These are phyloP conservation scores for Sergeia podlipaevii DNA, from an alignment of 208 protist genomes.

Conservation along the genomic window DNA sequence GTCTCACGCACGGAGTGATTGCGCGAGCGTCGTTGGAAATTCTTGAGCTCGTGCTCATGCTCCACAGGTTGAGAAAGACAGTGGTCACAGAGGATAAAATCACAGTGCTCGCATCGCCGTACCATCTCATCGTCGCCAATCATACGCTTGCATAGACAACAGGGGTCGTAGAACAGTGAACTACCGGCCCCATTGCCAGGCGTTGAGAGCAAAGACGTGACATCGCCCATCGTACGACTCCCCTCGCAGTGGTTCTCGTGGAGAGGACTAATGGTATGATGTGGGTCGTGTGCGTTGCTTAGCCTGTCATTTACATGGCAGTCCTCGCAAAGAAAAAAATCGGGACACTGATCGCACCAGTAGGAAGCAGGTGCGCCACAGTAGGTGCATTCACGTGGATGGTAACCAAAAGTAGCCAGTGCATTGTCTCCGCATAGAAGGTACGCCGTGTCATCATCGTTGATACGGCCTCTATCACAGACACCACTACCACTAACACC, in stretches of 20 bases:
- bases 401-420: conserved; percentile 37
- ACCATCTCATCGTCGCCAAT: conserved; percentile 71
- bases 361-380: conserved; percentile 37
- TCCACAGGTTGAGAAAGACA: conserved; percentile 28
- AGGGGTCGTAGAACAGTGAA: conserved; percentile 78
- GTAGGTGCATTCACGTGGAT: conserved; percentile 37
- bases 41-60: conserved; percentile 56
- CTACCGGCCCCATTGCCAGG: conserved; percentile 29
- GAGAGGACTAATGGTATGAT: conserved; percentile 39
- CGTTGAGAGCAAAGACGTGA: conserved; percentile 15
- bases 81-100: conserved; percentile 53
- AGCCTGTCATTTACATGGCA: conserved; percentile 32
- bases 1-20: conserved; percentile 33
- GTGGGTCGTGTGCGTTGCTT: conserved; percentile 25
- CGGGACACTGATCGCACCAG: conserved; percentile 45
- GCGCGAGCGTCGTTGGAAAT: conserved; percentile 46
- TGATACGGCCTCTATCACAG: no score
- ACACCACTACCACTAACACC: no score
- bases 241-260: conserved; percentile 39
- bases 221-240: conserved; percentile 45
- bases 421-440: no score
- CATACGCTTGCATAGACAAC: conserved; percentile 35
- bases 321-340: conserved; percentile 52
- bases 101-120: conserved; percentile 68
- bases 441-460: no score